Conservation (phyloP, 257 asterid species). For the Hygrophila difformis region DNA sequence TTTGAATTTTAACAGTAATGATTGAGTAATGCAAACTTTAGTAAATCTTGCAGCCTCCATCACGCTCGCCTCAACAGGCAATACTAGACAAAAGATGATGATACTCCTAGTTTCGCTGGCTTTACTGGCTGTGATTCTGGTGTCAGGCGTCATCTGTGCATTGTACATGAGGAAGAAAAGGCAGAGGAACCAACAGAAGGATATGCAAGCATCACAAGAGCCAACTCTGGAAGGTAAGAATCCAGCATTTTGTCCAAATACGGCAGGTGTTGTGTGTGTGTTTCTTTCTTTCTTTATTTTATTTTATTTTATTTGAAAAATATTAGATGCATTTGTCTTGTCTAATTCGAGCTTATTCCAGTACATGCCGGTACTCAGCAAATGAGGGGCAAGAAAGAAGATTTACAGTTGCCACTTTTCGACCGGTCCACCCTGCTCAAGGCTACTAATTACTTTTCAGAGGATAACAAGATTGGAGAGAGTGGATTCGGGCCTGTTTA, state of each 20-base stretch:
- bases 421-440: constrained; percentile 10
- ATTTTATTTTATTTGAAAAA: too few species aligned
- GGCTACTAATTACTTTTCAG: constrained; percentile 18
- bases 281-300: too few species aligned
- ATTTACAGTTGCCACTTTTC: constrained; percentile 14
- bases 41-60: constrained; percentile 11
- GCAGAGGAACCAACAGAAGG: constrained; percentile 7
- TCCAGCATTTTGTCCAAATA: too few species aligned
- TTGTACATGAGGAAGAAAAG: constrained; percentile 16
- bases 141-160: background rate
- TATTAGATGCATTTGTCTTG: background rate
- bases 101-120: constrained; percentile 10
- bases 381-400: constrained; percentile 2
- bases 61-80: too few species aligned
- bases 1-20: too few species aligned
- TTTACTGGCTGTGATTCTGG: constrained; percentile 8
- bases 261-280: background rate
- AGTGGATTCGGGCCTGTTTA: constrained; percentile 26
- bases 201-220: background rate
- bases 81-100: background rate
- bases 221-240: constrained; percentile 9
- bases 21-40: too few species aligned
- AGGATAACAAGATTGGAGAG: constrained; percentile 16
- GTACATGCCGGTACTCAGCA: constrained; percentile 4
- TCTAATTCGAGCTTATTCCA: background rate